phyloP scores from a whole-genome alignment of 2,329 filamentous ascomycete genomes.

The Apiospora aurea region DNA sequence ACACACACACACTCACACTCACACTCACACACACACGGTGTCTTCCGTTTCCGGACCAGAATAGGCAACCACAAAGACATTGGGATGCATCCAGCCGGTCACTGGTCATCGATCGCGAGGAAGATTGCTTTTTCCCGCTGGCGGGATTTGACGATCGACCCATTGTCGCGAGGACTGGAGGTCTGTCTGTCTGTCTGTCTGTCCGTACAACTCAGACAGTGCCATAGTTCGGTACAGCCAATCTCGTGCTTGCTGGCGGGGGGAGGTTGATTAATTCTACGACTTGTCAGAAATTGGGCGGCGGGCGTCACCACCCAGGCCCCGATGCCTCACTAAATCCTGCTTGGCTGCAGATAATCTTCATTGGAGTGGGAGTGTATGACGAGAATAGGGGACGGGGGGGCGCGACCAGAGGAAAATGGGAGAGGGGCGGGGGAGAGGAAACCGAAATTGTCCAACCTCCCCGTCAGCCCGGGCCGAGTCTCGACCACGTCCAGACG shows the following conservation, averaged over 20 bases:
- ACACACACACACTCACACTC: background rate
- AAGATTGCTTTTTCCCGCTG: background rate
- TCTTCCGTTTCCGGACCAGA: background rate
- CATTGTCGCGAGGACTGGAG: background rate
- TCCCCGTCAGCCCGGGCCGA: constrained; percentile 18
- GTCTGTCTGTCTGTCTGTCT: background rate
- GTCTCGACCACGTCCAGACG: background rate
- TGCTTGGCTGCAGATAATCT: constrained; percentile 20
- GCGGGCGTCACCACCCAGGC: constrained; percentile 2
- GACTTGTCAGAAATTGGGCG: constrained; percentile 14
- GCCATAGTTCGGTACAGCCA: too few relatives aligned
- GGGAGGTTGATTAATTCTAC: constrained; percentile 11
- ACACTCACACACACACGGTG: background rate
- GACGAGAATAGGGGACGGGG: background rate
- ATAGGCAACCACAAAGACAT: background rate
- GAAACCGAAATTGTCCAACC: constrained; percentile 10
- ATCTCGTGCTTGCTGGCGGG: background rate
- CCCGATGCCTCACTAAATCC: background rate
- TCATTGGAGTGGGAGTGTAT: constrained; percentile 17
- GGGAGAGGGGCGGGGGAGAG: background rate
- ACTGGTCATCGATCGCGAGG: background rate
- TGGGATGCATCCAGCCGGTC: background rate
- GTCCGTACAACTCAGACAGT: too few relatives aligned
- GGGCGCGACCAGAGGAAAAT: background rate
- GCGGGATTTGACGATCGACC: constrained; percentile 3